Evolutionary conservation across 805 yeast species (phyloP), one percentile per base, ranked within the genome.

Genomic region (Barnettozyma botsteinii): DNA sequence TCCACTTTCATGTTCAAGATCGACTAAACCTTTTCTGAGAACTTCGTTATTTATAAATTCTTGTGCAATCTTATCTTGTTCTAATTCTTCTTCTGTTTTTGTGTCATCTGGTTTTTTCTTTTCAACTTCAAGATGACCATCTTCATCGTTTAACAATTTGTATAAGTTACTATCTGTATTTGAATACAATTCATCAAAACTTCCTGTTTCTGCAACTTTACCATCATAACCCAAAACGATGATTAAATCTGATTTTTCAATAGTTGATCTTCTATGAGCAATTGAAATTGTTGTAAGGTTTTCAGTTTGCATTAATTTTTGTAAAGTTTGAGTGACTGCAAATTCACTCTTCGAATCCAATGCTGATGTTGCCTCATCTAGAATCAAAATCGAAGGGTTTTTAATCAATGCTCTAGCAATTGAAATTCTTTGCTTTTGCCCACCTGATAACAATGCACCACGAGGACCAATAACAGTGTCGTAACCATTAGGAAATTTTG

Each of bases 341-440:
- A 84, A 60, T 14, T 81, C 71, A 56, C 85, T 84, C 27, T 72
- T 76, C 0, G 78, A 70, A 58, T 93, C 98, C 37, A 93, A 66
- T 0, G 95, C 85, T 1, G 97, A 80, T 0, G 98, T 89, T 37
- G 91, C 85, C 57, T 93, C 98, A 60, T 93, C 98, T 34, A 93
- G 60, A 28, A 79, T 66, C 44, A 79, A 58, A 6, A 93, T 68
- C n/a, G 79, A 66, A 0, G 98, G 95, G 29, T 73, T 69, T 37
- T 93, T 68, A 9, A 89, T 54, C 24, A 93, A 54, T 0, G 95
- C 95, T 38, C 98, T 70, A 0, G 95, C 96, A 39, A 93, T 78
- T 0, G 94, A 82, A 2, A 93, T 68, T 46, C 98, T 67, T 57
- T 93, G 98, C 31, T 82, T 69, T 57, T 93, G 98, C 3, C 98